A percentile compares a stretch with the other conserved stretches of the same genome.
phyloP scores from a whole-genome alignment of 2,329 filamentous ascomycete species.

The Stenocarpella maydis region DNA sequence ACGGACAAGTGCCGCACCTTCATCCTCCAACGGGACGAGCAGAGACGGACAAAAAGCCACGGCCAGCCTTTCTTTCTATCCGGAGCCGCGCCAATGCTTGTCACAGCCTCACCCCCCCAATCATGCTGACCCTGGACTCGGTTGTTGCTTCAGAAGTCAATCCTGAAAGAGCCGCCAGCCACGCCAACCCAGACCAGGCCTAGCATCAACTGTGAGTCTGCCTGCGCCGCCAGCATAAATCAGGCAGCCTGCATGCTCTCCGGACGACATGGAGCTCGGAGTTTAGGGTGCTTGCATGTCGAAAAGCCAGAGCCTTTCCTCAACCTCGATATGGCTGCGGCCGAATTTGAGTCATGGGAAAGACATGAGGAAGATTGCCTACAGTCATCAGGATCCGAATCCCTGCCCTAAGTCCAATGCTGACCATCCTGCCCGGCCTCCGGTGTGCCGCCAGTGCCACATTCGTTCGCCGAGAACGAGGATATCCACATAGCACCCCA shows the following conservation, averaged over 20 bases:
- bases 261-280: background rate
- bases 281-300: slow-evolving; percentile 3
- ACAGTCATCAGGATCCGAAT: slow-evolving; percentile 7
- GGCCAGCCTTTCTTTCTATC: background rate
- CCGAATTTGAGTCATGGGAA: background rate
- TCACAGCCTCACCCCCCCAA: background rate
- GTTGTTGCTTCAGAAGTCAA: background rate
- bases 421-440: background rate
- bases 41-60: background rate
- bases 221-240: background rate
- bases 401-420: slow-evolving; percentile 12
- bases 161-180: background rate
- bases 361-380: slow-evolving; percentile 6
- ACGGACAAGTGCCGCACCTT: background rate
- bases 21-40: background rate
- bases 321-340: background rate
- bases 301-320: background rate
- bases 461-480: background rate
- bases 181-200: background rate
- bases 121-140: background rate
- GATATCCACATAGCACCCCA: too few relatives aligned
- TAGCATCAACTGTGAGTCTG: background rate
- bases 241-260: background rate
- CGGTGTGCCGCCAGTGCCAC: background rate
- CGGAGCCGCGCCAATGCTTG: slow-evolving; percentile 8